Evolutionary conservation across 306 rosid species (phyloP).

Genomic region (Vicia faba): DNA sequence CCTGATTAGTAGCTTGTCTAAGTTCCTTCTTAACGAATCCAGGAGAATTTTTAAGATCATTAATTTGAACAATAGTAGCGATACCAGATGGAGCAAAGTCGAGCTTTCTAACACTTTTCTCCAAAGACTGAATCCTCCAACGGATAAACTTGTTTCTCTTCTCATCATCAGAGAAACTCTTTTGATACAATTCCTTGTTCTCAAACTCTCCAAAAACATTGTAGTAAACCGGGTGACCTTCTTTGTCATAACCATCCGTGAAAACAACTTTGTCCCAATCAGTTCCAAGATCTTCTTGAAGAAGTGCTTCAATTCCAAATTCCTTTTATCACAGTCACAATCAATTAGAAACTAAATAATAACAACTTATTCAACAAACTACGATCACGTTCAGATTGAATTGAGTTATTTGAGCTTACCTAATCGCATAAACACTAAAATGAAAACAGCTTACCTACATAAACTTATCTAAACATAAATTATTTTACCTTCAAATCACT

Average conservation of each 20-base stretch:
- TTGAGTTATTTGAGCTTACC: neutral
- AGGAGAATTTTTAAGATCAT: conserved; percentile 77
- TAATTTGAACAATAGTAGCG: conserved; percentile 69
- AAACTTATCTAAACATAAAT: too few relatives aligned
- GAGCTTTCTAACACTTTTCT: conserved; percentile 71
- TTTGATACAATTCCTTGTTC: conserved; percentile 64
- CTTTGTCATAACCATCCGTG: conserved; percentile 59
- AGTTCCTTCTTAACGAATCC: conserved; percentile 78
- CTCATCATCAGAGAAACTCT: conserved; percentile 73
- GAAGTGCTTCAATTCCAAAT: conserved; percentile 55
- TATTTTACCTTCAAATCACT: too few relatives aligned
- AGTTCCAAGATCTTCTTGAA: conserved; percentile 57
- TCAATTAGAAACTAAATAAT: neutral
- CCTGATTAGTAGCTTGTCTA: conserved; percentile 75
- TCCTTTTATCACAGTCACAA: conserved; percentile 36
- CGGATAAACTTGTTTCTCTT: conserved; percentile 71
- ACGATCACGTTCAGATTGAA: neutral
- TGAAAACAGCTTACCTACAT: too few relatives aligned
- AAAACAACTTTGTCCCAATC: conserved; percentile 68
- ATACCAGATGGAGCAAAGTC: conserved; percentile 57
- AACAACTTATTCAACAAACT: neutral
- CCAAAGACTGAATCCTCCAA: conserved; percentile 83
- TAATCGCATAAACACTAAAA: too few relatives aligned
- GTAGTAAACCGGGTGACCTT: conserved; percentile 80
- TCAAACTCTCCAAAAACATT: conserved; percentile 84